phyloP scores from a whole-genome alignment of 2,329 filamentous ascomycete genomes.

The Hyphodiscus sp. region DNA sequence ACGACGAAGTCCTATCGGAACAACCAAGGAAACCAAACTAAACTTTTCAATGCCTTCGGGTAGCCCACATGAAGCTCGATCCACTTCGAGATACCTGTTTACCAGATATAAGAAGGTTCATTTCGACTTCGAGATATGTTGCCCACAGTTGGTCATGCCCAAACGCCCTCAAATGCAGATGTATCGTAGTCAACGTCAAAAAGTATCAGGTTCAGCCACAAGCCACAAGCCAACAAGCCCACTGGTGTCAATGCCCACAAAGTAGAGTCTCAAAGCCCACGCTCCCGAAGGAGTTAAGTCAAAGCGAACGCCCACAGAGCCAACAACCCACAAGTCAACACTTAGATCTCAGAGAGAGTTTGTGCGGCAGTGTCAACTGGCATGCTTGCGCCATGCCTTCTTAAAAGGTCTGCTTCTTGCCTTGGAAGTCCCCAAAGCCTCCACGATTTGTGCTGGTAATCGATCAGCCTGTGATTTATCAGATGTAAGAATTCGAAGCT shows the following conservation, averaged over 20 bases:
- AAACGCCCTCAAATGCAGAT: conserved; percentile 22
- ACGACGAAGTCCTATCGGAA: not conserved
- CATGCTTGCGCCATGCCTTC: conserved; percentile 14
- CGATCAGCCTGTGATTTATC: not conserved
- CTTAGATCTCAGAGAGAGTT: conserved; percentile 13
- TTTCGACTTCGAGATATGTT: conserved; percentile 28
- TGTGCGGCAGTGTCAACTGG: conserved; percentile 26
- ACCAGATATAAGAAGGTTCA: conserved; percentile 27
- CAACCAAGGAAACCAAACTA: not conserved
- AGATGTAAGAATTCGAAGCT: not conserved
- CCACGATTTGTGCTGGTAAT: conserved; percentile 40
- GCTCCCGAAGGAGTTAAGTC: conserved; percentile 30
- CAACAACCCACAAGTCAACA: conserved; percentile 32
- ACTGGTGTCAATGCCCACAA: conserved; percentile 29
- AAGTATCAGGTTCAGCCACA: conserved; percentile 19
- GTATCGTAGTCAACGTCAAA: conserved; percentile 19
- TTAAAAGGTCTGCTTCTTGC: conserved; percentile 43
- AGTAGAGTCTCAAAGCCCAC: conserved; percentile 32
- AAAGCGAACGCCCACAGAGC: conserved; percentile 22
- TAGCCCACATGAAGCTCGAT: conserved; percentile 30
- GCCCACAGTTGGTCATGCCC: conserved; percentile 25
- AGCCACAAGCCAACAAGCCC: conserved; percentile 31
- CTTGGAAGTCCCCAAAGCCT: conserved; percentile 53
- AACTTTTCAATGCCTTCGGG: conserved; percentile 20
- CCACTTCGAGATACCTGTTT: conserved; percentile 24